Base-by-base conservation (phyloP, 345 rosid genomes). In the Moricandia moricandioides region DNA sequence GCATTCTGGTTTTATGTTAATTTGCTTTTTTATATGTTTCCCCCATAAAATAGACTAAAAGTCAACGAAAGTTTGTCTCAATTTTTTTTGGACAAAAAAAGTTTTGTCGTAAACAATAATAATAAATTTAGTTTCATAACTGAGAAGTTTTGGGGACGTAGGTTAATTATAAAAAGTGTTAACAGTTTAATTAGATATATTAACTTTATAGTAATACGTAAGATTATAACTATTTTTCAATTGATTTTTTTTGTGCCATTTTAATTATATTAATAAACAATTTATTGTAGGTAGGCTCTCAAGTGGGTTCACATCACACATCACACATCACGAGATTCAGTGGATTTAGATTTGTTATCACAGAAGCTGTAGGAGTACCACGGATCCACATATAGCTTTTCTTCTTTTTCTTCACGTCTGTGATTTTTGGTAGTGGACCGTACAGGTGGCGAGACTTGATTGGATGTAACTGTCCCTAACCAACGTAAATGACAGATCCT, bases 321-420 rank as follows among this genome's bases (percentile, higher is more conserved):
- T 21, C 31, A 29, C 65, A 69, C 65, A 70, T 77, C 80, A 77
- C 80, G 72, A 77, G 80, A 77, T 64, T 77, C 72, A 77, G 61
- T 62, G 70, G 78, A 65, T 9, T 14, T 39, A 37, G 55, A 37
- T 57, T 69, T 64, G 27, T 59, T 43, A 58, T 72, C 70, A 75
- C 43, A 67, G 68, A 67, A 67, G 62, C 35, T 60, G 67, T 67
- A 66, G 74, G 62, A 77, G 79, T 76, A 77, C 69, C 75, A 76
- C 80, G 80, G 80, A 76, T 70, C 75, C 62, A 64, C 71, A 39
- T 43, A 76, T 43, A 76, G 64, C 74, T 76, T 69, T 69, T 65
- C 65, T 33, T 33, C 65, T 72, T 13, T 43, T 7, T 31, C 64
- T 54, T 59, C 57, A 69, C 65, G 79, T 76, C 76, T 77, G 80